Evolutionary conservation across 257 asterid genomes (phyloP).

Genomic region (Misopates orontium): DNA sequence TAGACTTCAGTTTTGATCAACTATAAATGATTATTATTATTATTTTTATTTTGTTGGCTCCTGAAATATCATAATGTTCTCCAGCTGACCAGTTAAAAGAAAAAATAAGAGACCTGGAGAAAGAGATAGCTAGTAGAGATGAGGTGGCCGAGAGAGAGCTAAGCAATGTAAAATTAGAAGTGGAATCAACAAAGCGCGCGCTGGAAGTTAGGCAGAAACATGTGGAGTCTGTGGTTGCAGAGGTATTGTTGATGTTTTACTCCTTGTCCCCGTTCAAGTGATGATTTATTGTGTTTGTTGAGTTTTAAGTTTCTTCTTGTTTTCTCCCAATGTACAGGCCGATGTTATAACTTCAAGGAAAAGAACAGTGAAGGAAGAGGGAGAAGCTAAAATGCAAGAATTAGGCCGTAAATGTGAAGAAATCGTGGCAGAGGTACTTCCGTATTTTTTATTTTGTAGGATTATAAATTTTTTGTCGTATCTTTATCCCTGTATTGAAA

Average conservation of each 20-base stretch:
- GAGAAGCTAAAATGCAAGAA: slow-evolving; percentile 56
- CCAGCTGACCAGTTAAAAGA: slow-evolving; percentile 69
- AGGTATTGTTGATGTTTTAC: slow-evolving; percentile 44
- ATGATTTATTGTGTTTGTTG: slow-evolving; percentile 7
- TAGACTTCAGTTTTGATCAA: slow-evolving; percentile 20
- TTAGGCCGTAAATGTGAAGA: slow-evolving; percentile 56
- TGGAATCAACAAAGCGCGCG: slow-evolving; percentile 53
- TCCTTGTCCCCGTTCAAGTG: slow-evolving; percentile 9
- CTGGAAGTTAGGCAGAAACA: slow-evolving; percentile 56
- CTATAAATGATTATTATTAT: slow-evolving; percentile 21
- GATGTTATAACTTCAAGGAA: slow-evolving; percentile 46
- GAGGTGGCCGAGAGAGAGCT: slow-evolving; percentile 59
- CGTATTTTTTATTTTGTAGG: not conserved
- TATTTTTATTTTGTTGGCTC: slow-evolving; percentile 18
- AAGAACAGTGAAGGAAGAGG: slow-evolving; percentile 52
- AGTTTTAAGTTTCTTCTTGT: slow-evolving; percentile 20
- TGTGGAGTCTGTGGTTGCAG: slow-evolving; percentile 62
- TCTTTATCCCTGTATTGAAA: slow-evolving; percentile 5
- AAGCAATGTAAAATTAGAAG: slow-evolving; percentile 58
- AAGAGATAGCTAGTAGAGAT: slow-evolving; percentile 46
- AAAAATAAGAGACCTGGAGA: slow-evolving; percentile 53
- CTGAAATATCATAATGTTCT: slow-evolving; percentile 21
- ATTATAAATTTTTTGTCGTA: not conserved
- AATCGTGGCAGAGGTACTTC: slow-evolving; percentile 57
- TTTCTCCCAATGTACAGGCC: slow-evolving; percentile 41